Evolutionary conservation across 805 yeast species (phyloP).

Genomic region (Ogataea salicorniae): DNA sequence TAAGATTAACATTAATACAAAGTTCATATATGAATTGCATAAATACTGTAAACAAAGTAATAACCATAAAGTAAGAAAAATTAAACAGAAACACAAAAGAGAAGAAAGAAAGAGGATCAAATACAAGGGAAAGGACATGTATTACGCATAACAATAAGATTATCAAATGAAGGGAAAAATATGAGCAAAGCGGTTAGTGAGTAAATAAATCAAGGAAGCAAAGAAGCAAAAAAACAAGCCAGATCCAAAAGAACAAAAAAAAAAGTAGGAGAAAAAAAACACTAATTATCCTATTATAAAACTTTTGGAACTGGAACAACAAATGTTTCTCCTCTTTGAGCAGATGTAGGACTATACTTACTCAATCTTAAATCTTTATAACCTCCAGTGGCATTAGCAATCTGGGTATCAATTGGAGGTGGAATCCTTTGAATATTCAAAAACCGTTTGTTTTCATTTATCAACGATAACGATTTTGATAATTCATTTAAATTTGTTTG

Average conservation of each 20-base stretch:
- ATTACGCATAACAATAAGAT: too few species aligned
- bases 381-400: not conserved
- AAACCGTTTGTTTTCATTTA: slow-evolving; percentile 18
- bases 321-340: slow-evolving; percentile 15
- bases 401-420: too few species aligned
- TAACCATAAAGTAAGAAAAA: not conserved
- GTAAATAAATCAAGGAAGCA: too few species aligned
- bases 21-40: too few species aligned
- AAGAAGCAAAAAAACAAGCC: not conserved
- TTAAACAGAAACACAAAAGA: too few species aligned
- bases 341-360: not conserved
- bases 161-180: too few species aligned
- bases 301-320: slow-evolving; percentile 7
- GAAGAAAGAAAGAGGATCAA: too few species aligned
- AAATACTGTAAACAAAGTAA: not conserved
- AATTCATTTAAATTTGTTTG: slow-evolving; percentile 14
- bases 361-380: slow-evolving; percentile 4
- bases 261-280: too few species aligned
- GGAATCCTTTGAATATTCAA: slow-evolving; percentile 1
- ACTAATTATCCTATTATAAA: too few species aligned
- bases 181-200: too few species aligned
- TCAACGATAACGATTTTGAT: slow-evolving; percentile 17
- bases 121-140: too few species aligned
- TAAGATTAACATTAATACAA: too few species aligned
- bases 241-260: not conserved